Base-by-base conservation (phyloP, 768 basidiomycete species). In the Termitomyces sp. region DNA sequence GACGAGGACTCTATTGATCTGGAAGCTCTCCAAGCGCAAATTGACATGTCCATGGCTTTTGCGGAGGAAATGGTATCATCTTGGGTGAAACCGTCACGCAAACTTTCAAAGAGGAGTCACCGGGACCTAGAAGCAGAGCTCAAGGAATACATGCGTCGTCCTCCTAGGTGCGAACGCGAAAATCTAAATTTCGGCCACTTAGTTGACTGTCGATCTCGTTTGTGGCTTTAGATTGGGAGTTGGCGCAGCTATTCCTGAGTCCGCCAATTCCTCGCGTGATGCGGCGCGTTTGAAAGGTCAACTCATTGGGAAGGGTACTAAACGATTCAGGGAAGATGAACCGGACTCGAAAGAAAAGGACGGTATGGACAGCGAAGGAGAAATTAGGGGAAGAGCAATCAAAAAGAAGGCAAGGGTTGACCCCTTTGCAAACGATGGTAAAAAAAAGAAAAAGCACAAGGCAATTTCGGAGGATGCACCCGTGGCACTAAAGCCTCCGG, bases 1-100 rank as follows among this genome's bases (percentile, higher is more conserved):
- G 64, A 69, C 36, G 81, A 85, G 62, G 82, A 86, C 57, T 79
- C 80, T 40, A 76, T 90, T 45, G 87, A 91, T 67, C 63, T 76
- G 49, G 87, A 89, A 65, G 75, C 81, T 34, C 75, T 93, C 40
- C 91, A 92, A 69, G 89, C 90, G n/a, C 88, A 88, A 72, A 85
- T 92, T 53, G 88, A 93, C 70, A 74, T 89, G 65, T 85, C 90
- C 22, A 84, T 92, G 83, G 86, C 90, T 5, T 83, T 86, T 70
- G 84, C 87, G 1, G 82, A 91, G 62, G 78, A 83, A 68, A 78
- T 92, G 64, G 83, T 89, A 44, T 79, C 87, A 22, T 88, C 91
- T 55, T 93, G 91, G 91, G 77, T 93, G 63, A 83, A 84, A 63
- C 81, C 87, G 33, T 72, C 76, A 39, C 64, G 68, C n/a, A 75